These are phyloP conservation scores for Mollisia scopiformis DNA, from an alignment of 2,329 filamentous ascomycete genomes.

Conservation along the genomic window DNA sequence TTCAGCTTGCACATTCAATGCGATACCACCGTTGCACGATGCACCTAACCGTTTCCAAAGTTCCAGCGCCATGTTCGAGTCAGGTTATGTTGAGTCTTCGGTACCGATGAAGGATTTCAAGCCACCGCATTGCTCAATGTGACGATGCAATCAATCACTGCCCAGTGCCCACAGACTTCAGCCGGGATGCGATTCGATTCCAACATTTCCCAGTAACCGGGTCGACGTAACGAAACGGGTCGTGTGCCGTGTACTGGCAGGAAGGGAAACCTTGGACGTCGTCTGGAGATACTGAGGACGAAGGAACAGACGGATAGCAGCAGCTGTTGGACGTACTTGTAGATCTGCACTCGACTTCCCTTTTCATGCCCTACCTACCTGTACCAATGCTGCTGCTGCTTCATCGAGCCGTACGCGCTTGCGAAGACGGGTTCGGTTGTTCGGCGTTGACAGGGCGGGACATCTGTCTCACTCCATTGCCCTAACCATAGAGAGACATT, in stretches of 20 bases:
- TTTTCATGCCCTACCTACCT: background rate
- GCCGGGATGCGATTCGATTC: slow-evolving; percentile 2
- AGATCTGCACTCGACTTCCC: background rate
- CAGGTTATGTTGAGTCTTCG: background rate
- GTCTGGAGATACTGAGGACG: background rate
- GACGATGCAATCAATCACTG: no score
- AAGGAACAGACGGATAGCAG: background rate
- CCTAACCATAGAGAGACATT: background rate
- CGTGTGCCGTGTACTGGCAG: background rate
- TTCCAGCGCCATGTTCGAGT: slow-evolving; percentile 6
- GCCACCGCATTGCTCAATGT: background rate
- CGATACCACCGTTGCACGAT: background rate
- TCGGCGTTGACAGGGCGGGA: background rate
- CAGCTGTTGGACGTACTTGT: background rate
- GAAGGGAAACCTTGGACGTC: background rate
- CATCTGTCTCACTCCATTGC: background rate
- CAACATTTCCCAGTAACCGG: slow-evolving; percentile 11
- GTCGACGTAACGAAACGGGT: slow-evolving; percentile 1
- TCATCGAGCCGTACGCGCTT: no score
- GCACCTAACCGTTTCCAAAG: slow-evolving; percentile 8
- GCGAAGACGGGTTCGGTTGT: no score
- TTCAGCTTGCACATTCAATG: background rate
- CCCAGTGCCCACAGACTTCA: background rate
- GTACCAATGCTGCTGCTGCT: no score
- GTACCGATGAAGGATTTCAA: background rate